Base-by-base conservation (phyloP, 768 basidiomycete genomes). In the Harrya chromipes region DNA sequence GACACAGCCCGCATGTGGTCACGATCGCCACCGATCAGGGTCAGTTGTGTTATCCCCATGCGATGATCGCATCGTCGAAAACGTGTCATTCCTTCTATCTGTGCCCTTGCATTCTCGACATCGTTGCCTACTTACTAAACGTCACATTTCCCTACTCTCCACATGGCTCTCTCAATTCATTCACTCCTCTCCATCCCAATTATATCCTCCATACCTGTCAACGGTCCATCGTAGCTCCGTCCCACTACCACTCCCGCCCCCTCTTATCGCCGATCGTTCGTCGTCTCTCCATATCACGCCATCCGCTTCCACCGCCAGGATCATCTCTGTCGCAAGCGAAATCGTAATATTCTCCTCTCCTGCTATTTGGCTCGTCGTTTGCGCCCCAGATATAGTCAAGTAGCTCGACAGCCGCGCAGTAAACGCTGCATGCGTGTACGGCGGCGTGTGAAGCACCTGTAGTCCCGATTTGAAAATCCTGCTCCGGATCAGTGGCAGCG, bases 241-340 rank as follows among this genome's bases (percentile, higher is more conserved):
- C 6, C 74, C 73, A 20, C 71, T 72, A n/a, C 78, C 72, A 55
- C 69, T 68, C 11, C 74, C 70, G 16, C 74, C 74, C 36, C 76
- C 67, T 49, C 45, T 63, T 40, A 70, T 62, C 40, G 59, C 63
- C 47, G 67, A 68, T 8, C 46, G 11, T 24, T 53, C 79, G 50
- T 92, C 90, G 65, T 97, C 94, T 59, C 91, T 75, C 56, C 85
- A 85, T 12, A 95, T 70, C 47, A 76, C 76, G 0, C 85, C 88
- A 33, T 80, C 82, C 16, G 65, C 66, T 73, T 95, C 94, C 3
- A 87, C 81, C 47, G 78, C 82, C 38, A 75, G 74, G 23, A 97
- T 70, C 84, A 97, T 83, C 64, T 95, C 92, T 47, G 74, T 74
- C 6, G 83, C 79, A 47, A 97, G 74, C 11, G 82, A 84, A 14